Evolutionary conservation across 129 eudicot genomes (phyloP), one percentile per base, ranked within the genome.

Genomic region (Apium graveolens): DNA sequence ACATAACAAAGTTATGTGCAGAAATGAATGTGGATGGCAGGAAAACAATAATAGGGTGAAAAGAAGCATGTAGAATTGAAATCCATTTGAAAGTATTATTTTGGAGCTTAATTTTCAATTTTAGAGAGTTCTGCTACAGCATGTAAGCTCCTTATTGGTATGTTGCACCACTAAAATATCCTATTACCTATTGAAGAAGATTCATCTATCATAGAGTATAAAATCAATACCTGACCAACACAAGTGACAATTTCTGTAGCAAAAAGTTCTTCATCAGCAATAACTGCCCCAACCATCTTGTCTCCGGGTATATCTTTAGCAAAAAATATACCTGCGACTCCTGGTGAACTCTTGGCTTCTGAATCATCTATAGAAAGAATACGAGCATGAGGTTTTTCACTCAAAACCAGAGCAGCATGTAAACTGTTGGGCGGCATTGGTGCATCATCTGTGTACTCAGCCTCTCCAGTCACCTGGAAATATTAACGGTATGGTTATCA

Each of bases 301-400:
- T 76, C 77, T 53, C 97, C 97, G 49, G 99, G 99, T 5, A 96
- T 84, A 80, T 96, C 93, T 81, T 89, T 96, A n/a, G 93, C 97
- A 39, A 76, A 89, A 78, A 92, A 96, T 57, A 92, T 80, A 68
- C 97, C 99, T 18, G 86, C 97, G 63, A 89, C 86, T 70, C 99
- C 99, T 48, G 93, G 90, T 49, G 95, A 87, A 78, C 91, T 87
- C 80, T 85, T 89, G 70, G 99, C 97, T 73, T 78, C 97, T 29
- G 82, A 85, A 82, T 96, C 97, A 80, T 92, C 91, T 70, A 96
- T 86, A 3, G 95, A 84, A 70, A 92, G 79, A 55, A 96, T 83
- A 74, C 92, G 97, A 79, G 99, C 99, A 84, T 96, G 99, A 68
- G 99, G 97, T 82, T 92, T 96, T 77, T 82, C 84, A 70, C 99